Conservation (phyloP, 225 moss, liverwort and hornwort genomes). For the Polytrichum formosum region DNA sequence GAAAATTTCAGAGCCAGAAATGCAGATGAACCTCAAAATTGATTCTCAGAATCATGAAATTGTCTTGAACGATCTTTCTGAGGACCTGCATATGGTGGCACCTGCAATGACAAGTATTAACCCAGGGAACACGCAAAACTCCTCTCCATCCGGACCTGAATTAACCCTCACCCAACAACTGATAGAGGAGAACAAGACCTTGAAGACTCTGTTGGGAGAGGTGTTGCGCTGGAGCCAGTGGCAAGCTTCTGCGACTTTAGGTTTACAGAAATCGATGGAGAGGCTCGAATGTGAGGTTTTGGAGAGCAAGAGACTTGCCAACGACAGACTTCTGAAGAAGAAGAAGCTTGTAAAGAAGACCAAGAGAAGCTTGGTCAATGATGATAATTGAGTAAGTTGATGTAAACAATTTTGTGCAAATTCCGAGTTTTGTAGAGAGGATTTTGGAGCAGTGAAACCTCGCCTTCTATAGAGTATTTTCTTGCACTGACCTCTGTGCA, state of each 20-base stretch:
- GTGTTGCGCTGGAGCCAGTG: constrained; percentile 11
- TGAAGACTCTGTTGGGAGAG: constrained; percentile 5
- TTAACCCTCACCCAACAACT: constrained; percentile 4
- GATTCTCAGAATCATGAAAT: neutral
- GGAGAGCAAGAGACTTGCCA: neutral
- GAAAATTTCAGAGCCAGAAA: too few species aligned
- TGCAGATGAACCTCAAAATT: neutral
- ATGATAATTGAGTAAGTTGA: too few species aligned
- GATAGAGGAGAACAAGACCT: constrained; percentile 7
- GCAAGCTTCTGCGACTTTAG: constrained; percentile 7
- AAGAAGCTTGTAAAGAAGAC: constrained; percentile 1
- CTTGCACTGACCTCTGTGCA: too few species aligned
- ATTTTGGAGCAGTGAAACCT: too few species aligned
- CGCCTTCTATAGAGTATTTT: too few species aligned
- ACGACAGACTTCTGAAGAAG: neutral
- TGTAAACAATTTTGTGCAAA: too few species aligned
- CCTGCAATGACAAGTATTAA: too few species aligned
- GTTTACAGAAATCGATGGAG: constrained; percentile 6
- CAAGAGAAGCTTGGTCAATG: neutral
- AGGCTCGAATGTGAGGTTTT: constrained; percentile 2
- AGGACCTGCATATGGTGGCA: constrained; percentile 1
- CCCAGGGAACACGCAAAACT: too few species aligned
- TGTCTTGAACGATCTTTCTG: neutral
- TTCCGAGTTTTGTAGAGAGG: too few species aligned
- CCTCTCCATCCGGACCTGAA: neutral